Conservation (phyloP, 2,329 filamentous ascomycete species). For the Colletotrichum higginsianum region DNA sequence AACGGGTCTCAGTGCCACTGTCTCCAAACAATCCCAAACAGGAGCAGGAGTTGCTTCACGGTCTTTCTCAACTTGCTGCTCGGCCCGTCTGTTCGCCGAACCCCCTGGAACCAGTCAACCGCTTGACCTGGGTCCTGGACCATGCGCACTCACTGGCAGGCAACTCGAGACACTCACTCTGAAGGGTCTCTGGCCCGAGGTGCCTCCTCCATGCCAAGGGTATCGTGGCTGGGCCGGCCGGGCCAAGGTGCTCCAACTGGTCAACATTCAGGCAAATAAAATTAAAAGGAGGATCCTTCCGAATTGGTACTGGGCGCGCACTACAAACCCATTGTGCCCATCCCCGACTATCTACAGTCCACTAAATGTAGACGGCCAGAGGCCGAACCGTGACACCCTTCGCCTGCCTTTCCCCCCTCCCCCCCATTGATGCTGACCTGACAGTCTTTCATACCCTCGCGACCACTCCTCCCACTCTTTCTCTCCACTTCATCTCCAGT, state of each 20-base stretch:
- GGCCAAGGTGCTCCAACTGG: constrained; percentile 24
- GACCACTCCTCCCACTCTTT: constrained; percentile 34
- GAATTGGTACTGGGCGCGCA: constrained; percentile 33
- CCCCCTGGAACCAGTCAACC: constrained; percentile 16
- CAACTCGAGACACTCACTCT: not conserved
- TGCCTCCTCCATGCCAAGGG: constrained; percentile 13
- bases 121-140: constrained; percentile 1
- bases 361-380: not conserved
- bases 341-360: not conserved
- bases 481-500: constrained; percentile 41
- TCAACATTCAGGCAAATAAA: constrained; percentile 33
- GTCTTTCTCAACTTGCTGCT: not conserved
- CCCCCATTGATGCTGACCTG: not conserved
- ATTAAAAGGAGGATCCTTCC: constrained; percentile 43
- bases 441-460: constrained; percentile 13
- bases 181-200: constrained; percentile 13
- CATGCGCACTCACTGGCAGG: constrained; percentile 3
- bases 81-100: not conserved
- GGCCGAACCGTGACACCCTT: constrained; percentile 32
- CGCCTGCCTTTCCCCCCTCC: not conserved
- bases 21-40: constrained; percentile 37
- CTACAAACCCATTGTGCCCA: constrained; percentile 8
- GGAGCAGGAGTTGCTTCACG: constrained; percentile 18
- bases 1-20: constrained; percentile 26
- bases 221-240: constrained; percentile 34